These are phyloP conservation scores for Hyphopichia khmerensis DNA, from an alignment of 1,139 yeast genomes.

Conservation along the genomic window DNA sequence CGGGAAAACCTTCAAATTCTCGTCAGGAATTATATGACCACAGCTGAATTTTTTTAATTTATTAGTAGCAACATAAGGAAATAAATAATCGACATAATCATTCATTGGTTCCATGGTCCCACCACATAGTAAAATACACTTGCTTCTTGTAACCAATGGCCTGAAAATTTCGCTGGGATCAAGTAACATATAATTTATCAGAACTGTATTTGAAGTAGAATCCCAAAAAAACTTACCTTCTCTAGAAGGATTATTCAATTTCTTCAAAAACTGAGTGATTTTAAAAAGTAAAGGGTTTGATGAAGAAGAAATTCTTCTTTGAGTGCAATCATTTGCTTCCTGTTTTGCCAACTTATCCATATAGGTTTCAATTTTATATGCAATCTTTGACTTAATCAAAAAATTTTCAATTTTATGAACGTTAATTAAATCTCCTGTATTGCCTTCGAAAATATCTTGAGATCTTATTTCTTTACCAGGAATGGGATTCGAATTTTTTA, in stretches of 20 bases:
- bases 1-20: slow-evolving; percentile 63
- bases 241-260: slow-evolving; percentile 69
- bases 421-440: slow-evolving; percentile 72
- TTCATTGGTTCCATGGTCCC: slow-evolving; percentile 94
- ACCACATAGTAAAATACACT: slow-evolving; percentile 81
- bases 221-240: slow-evolving; percentile 85
- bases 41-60: slow-evolving; percentile 63
- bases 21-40: slow-evolving; percentile 80
- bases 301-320: slow-evolving; percentile 11
- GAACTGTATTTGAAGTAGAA: slow-evolving; percentile 21
- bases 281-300: slow-evolving; percentile 65
- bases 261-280: slow-evolving; percentile 61
- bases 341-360: slow-evolving; percentile 34
- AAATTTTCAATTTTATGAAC: slow-evolving; percentile 67
- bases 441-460: slow-evolving; percentile 52
- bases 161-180: slow-evolving; percentile 78
- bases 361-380: slow-evolving; percentile 80
- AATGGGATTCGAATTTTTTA: slow-evolving; percentile 19
- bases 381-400: slow-evolving; percentile 68
- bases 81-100: slow-evolving; percentile 64
- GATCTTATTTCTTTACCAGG: slow-evolving; percentile 57
- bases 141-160: slow-evolving; percentile 63
- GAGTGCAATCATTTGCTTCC: slow-evolving; percentile 2
- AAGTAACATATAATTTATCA: slow-evolving; percentile 67
- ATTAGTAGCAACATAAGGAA: slow-evolving; percentile 51